A percentile compares a stretch with the other conserved stretches of the same genome.
These are phyloP conservation scores for Macrolepiota fuliginosa DNA, from an alignment of 768 basidiomycete species.

Conservation along the genomic window DNA sequence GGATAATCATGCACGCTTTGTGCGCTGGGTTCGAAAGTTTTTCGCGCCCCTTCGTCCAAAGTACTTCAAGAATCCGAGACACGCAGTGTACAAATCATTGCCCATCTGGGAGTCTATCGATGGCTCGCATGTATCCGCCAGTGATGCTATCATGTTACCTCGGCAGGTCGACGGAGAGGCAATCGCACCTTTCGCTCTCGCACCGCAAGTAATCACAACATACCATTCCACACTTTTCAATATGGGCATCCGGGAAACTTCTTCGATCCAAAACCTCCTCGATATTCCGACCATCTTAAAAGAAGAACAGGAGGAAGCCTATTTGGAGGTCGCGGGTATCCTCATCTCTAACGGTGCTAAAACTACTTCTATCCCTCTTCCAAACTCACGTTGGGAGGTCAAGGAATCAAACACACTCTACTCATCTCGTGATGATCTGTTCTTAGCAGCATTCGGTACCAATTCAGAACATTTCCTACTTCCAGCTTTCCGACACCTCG, in stretches of 20 bases:
- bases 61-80: neutral
- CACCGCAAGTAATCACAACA: neutral
- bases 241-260: neutral
- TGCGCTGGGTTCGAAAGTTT: neutral
- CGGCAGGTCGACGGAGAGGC: neutral
- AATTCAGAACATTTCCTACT: slow-evolving; percentile 31
- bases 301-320: slow-evolving; percentile 13
- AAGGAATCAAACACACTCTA: slow-evolving; percentile 27
- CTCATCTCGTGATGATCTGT: slow-evolving; percentile 30
- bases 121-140: slow-evolving; percentile 3
- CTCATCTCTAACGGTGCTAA: neutral
- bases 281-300: neutral
- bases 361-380: slow-evolving; percentile 18
- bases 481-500: slow-evolving; percentile 26
- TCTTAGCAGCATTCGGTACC: slow-evolving; percentile 32
- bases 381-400: slow-evolving; percentile 26
- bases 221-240: neutral
- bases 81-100: neutral
- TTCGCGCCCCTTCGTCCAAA: neutral
- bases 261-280: neutral
- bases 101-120: slow-evolving; percentile 1
- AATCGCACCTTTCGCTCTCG: slow-evolving; percentile 3
- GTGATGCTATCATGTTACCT: slow-evolving; percentile 7
- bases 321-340: slow-evolving; percentile 7
- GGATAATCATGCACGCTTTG: neutral